Percentiles rank a stretch among this genome's conserved stretches.
Evolutionary conservation across 495 filamentous ascomycete species (phyloP).

Genomic region (Oleoguttula mirabilis): DNA sequence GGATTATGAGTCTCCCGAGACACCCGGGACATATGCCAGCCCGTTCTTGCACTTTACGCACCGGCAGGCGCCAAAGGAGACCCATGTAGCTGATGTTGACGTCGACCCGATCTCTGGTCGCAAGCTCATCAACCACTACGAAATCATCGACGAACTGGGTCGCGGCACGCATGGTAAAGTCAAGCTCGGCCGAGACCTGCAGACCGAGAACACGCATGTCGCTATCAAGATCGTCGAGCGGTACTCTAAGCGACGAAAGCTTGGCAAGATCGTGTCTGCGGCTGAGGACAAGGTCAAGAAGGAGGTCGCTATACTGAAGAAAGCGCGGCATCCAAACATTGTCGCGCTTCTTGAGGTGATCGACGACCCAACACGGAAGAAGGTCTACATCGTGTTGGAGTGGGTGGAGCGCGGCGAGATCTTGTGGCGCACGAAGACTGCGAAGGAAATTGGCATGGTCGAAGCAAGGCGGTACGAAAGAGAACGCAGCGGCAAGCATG

Average conservation of each 20-base stretch:
- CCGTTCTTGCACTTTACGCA: conserved; percentile 34
- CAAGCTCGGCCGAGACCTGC: conserved; percentile 54
- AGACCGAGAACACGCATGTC: conserved; percentile 35
- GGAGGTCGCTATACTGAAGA: conserved; percentile 96
- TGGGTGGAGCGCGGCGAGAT: conserved; percentile 90
- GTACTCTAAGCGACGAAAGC: conserved; percentile 79
- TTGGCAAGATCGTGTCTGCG: conserved; percentile 64
- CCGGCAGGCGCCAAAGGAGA: conserved; percentile 37
- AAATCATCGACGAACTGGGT: conserved; percentile 90
- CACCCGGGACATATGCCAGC: conserved; percentile 29
- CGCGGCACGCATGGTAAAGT: conserved; percentile 65
- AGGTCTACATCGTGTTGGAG: conserved; percentile 95
- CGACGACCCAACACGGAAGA: conserved; percentile 87
- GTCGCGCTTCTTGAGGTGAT: conserved; percentile 94
- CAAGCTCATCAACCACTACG: conserved; percentile 94
- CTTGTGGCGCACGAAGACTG: conserved; percentile 75
- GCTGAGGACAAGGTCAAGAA: conserved; percentile 83
- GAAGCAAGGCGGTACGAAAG: conserved; percentile 69
- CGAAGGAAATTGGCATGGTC: conserved; percentile 63
- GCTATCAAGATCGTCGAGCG: conserved; percentile 97
- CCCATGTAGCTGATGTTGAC: conserved; percentile 80
- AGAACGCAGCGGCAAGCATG: conserved; percentile 45
- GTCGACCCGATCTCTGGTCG: conserved; percentile 75
- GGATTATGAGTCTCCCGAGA: conserved; percentile 14
- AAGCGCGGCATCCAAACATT: conserved; percentile 89